phyloP scores from a whole-genome alignment of 2,329 filamentous ascomycete genomes.

The Talaromyces rugulosus region DNA sequence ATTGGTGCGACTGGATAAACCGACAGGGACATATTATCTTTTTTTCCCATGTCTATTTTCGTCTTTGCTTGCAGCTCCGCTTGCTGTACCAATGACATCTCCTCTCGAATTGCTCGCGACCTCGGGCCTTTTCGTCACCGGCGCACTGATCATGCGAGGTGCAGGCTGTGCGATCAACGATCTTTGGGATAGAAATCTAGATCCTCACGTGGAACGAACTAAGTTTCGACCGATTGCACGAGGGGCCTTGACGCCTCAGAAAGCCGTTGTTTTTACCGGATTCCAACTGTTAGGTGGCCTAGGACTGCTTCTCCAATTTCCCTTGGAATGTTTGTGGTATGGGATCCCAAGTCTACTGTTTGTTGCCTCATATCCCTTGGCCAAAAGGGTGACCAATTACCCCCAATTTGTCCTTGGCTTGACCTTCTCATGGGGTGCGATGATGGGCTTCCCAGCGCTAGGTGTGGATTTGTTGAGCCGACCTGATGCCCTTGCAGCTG shows the following conservation, averaged over 20 bases:
- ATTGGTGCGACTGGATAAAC: conserved; percentile 47
- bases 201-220: conserved; percentile 50
- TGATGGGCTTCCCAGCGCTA: conserved; percentile 45
- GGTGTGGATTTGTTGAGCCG: conserved; percentile 43
- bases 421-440: conserved; percentile 49
- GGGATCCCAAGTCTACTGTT: conserved; percentile 41
- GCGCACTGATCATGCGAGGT: conserved; percentile 48
- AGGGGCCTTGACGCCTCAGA: conserved; percentile 44
- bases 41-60: conserved; percentile 52
- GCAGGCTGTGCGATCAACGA: conserved; percentile 56
- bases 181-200: conserved; percentile 51
- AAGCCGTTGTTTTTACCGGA: conserved; percentile 43
- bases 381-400: conserved; percentile 51
- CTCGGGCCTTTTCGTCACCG: conserved; percentile 37
- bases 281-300: conserved; percentile 39
- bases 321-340: conserved; percentile 40
- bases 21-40: conserved; percentile 49
- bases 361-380: conserved; percentile 47
- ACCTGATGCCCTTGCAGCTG: conserved; percentile 30
- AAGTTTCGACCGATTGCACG: conserved; percentile 50
- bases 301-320: conserved; percentile 41
- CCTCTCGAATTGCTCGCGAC: conserved; percentile 35
- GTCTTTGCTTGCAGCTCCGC: conserved; percentile 40
- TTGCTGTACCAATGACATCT: conserved; percentile 27
- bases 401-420: conserved; percentile 50